Base-by-base conservation (phyloP, 1,139 yeast species). In the Zygosaccharomyces pseudobailii region DNA sequence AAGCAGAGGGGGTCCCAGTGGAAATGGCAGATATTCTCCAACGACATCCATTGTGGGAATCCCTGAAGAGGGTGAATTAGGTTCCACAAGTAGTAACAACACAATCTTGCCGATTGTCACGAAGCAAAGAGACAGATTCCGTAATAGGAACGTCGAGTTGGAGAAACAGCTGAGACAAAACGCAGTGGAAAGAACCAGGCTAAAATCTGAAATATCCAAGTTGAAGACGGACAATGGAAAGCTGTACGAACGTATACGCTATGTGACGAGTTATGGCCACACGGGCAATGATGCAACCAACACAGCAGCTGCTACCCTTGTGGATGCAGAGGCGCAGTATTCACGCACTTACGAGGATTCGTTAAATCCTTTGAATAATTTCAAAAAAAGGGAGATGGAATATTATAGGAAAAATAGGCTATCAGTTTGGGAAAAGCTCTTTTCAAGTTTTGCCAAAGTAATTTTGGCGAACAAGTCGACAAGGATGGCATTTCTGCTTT, bases 91-190 rank as follows among this genome's bases (percentile, higher is more conserved):
- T 44, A 51, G 51, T 50, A 54, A 55, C 36, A 53, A 49, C 21
- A 76, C 88, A 0, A 83, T 92, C 36, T 69, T 92, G 40, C 95
- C 96, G 0, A 88, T 92, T 45, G 81, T 92, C 28, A 89, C 97
- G 21, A 90, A 92, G 60, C 98, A 92, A 69, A 79, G 98, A 65
- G 97, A 92, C 65, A 73, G 97, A 54, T 89, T 90, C 72, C 80
- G 95, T 57, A 78, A 80, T 27, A 76, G 90, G 49, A 88, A 85
- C 58, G 78, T 77, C 47, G 96, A 88, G 61, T 73, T 92, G 44
- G 97, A 92, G 63, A 86, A 85, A 46, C 95, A 88, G 57, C 63
- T 83, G 40, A 81, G 87, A 61, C 79, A 79, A 56, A 81, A 78
- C 54, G 73, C 74, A 50, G 66, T 70, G 24, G 72, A 74, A 30